phyloP scores from a whole-genome alignment of 768 basidiomycete species.

The Termitomyces sp. region DNA sequence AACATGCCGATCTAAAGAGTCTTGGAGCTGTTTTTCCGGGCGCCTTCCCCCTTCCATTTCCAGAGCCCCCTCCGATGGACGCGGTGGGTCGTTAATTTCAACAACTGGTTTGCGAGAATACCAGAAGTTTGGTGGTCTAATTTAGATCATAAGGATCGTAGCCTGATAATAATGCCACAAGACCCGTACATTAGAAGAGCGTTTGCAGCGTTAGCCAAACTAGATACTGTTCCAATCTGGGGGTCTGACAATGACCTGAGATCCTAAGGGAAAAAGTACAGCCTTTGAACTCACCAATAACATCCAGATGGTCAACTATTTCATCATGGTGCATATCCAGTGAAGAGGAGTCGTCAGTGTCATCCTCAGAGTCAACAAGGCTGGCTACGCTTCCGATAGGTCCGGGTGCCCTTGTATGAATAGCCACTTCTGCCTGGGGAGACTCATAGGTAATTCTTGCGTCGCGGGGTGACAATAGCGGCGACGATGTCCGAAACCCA shows the following conservation, averaged over 20 bases:
- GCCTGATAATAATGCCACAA: background rate
- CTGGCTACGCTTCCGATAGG: constrained; percentile 46
- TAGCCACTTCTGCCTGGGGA: constrained; percentile 37
- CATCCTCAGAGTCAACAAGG: constrained; percentile 13
- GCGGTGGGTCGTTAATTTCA: constrained; percentile 46
- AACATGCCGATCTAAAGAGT: constrained; percentile 72
- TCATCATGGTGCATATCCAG: constrained; percentile 66
- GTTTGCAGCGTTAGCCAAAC: constrained; percentile 78
- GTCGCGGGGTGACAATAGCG: constrained; percentile 20
- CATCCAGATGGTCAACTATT: constrained; percentile 82
- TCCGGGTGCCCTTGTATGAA: constrained; percentile 37
- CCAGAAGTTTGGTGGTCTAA: constrained; percentile 66
- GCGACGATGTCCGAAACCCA: constrained; percentile 10
- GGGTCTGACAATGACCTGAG: constrained; percentile 46
- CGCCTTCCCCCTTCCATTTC: constrained; percentile 25
- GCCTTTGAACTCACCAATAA: constrained; percentile 52
- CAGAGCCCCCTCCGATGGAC: constrained; percentile 28
- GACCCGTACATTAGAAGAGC: constrained; percentile 60
- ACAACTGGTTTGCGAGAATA: constrained; percentile 72
- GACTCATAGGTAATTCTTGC: constrained; percentile 36
- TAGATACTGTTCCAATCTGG: constrained; percentile 71
- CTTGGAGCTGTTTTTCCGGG: constrained; percentile 32
- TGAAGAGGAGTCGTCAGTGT: constrained; percentile 8
- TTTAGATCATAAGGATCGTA: constrained; percentile 3
- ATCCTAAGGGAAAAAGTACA: background rate